These are phyloP conservation scores for Cenchrus americanus DNA, from an alignment of 176 grass and related monocot genomes.

Conservation along the genomic window DNA sequence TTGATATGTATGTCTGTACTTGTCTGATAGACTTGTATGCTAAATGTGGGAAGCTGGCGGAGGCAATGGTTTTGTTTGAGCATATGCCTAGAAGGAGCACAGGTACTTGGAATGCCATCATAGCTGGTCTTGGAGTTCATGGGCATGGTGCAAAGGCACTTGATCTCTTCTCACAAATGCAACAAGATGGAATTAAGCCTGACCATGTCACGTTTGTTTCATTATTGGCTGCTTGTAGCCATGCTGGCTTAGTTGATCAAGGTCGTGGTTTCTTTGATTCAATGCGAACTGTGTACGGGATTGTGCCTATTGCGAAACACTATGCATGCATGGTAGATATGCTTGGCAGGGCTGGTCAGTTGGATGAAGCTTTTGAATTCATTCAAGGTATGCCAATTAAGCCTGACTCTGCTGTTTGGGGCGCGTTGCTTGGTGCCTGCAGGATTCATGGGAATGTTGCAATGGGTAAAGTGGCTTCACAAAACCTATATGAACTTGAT, in stretches of 20 bases:
- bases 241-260: slow-evolving; percentile 72
- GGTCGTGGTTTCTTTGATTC: slow-evolving; percentile 61
- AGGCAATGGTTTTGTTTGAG: slow-evolving; percentile 66
- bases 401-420: slow-evolving; percentile 75
- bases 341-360: slow-evolving; percentile 60
- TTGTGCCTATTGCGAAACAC: slow-evolving; percentile 58
- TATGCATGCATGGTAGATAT: slow-evolving; percentile 77
- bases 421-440: slow-evolving; percentile 74
- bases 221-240: slow-evolving; percentile 72
- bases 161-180: slow-evolving; percentile 66
- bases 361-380: slow-evolving; percentile 66
- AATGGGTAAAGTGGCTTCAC: slow-evolving; percentile 65
- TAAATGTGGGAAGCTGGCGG: slow-evolving; percentile 65
- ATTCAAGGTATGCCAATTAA: slow-evolving; percentile 58
- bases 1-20: slow-evolving; percentile 63
- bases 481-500: slow-evolving; percentile 68
- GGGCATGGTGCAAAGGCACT: slow-evolving; percentile 57
- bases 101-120: slow-evolving; percentile 75
- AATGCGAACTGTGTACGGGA: slow-evolving; percentile 56
- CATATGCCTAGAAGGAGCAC: slow-evolving; percentile 49
- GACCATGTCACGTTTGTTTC: slow-evolving; percentile 83
- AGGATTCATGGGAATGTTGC: slow-evolving; percentile 79
- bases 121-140: slow-evolving; percentile 66
- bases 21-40: slow-evolving; percentile 81
- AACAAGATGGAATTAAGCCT: slow-evolving; percentile 66